These are phyloP conservation scores for Raddia guianensis DNA, from an alignment of 176 grass and related monocot species.

Conservation along the genomic window DNA sequence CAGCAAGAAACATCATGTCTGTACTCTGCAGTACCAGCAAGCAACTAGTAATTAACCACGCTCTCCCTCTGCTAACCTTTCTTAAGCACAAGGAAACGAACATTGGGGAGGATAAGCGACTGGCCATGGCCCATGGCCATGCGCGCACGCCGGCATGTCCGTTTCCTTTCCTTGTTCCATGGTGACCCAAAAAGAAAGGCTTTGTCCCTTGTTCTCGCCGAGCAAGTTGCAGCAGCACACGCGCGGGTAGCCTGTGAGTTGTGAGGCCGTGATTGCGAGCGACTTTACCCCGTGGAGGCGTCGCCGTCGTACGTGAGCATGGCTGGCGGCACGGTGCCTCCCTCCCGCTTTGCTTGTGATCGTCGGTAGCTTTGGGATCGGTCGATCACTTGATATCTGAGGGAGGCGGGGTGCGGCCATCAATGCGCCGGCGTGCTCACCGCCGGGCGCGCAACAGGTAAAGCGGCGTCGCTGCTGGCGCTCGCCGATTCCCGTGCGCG, in stretches of 20 bases:
- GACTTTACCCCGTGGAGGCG: slow-evolving; percentile 21
- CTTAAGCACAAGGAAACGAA: slow-evolving; percentile 33
- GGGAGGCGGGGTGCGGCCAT: neutral
- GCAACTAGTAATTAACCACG: slow-evolving; percentile 16
- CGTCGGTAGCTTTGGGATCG: slow-evolving; percentile 12
- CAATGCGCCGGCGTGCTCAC: slow-evolving; percentile 46
- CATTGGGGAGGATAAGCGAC: neutral
- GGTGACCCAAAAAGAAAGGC: slow-evolving; percentile 51
- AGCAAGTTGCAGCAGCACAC: slow-evolving; percentile 18
- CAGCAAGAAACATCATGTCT: neutral
- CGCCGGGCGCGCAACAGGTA: slow-evolving; percentile 26
- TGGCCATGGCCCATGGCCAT: neutral
- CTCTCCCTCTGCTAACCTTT: slow-evolving; percentile 5
- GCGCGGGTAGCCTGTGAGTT: neutral
- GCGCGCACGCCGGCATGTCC: neutral
- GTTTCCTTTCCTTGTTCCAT: slow-evolving; percentile 34
- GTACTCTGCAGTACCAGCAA: neutral
- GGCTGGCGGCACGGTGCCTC: slow-evolving; percentile 1
- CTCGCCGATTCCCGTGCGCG: slow-evolving; percentile 40
- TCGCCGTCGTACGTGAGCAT: slow-evolving; percentile 30
- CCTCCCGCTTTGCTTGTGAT: slow-evolving; percentile 46
- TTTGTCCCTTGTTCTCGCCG: slow-evolving; percentile 31
- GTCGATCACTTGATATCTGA: neutral
- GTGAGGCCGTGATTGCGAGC: neutral
- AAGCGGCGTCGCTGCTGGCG: slow-evolving; percentile 42